Evolutionary conservation across 2,329 filamentous ascomycete genomes (phyloP).

Genomic region (Aphanoascus verrucosus): DNA sequence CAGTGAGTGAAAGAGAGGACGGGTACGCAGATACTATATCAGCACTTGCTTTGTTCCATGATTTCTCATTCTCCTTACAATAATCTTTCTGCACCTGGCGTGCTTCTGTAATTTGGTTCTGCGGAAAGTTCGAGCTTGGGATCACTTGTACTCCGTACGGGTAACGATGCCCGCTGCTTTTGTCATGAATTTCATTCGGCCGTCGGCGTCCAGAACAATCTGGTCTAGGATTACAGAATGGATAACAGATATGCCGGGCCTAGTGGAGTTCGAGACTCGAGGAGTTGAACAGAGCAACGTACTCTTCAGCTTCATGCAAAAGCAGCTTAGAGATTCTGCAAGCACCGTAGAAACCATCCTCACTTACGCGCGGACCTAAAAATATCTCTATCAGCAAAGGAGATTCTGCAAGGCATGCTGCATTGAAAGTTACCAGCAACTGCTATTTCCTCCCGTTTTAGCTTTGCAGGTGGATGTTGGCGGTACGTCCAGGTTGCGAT

Average conservation of each 20-base stretch:
- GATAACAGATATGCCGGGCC: too few relatives aligned
- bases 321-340: too few relatives aligned
- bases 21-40: constrained; percentile 41
- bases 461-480: constrained; percentile 41
- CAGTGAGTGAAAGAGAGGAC: not conserved
- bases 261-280: too few relatives aligned
- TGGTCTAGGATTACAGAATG: constrained; percentile 56
- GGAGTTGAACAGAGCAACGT: too few relatives aligned
- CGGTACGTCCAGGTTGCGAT: constrained; percentile 56
- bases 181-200: constrained; percentile 71
- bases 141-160: constrained; percentile 62
- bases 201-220: constrained; percentile 58
- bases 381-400: not conserved
- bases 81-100: constrained; percentile 47
- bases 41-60: constrained; percentile 47
- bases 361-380: constrained; percentile 39
- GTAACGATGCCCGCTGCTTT: constrained; percentile 68
- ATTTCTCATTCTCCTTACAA: constrained; percentile 38
- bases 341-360: too few relatives aligned
- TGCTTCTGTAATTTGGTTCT: constrained; percentile 53
- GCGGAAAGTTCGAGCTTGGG: too few relatives aligned
- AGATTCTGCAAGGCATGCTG: not conserved
- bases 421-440: constrained; percentile 35
- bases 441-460: constrained; percentile 44
- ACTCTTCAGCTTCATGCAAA: too few relatives aligned